phyloP scores from a whole-genome alignment of 2,329 filamentous ascomycete genomes.

The Rhytidhysteron rufulum region DNA sequence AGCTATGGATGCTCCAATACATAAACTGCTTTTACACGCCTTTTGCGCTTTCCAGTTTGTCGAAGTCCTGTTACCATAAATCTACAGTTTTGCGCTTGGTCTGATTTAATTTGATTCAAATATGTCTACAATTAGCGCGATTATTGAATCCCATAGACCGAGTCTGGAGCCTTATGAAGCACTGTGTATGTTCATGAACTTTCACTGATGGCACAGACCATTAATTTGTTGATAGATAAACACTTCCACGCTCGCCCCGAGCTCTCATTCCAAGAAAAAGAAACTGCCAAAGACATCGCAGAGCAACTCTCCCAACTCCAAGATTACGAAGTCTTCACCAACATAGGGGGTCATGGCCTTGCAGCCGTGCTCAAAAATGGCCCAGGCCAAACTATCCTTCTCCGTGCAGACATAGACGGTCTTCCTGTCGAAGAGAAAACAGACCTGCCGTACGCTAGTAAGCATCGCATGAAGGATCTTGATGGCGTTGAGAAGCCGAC shows the following conservation, averaged over 20 bases:
- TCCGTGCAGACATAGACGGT: conserved; percentile 62
- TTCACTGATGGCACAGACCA: background rate
- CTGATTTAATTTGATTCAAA: too few species aligned
- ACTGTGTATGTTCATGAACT: conserved; percentile 20
- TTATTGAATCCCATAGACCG: conserved; percentile 20
- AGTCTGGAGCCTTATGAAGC: conserved; percentile 27
- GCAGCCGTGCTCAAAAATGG: conserved; percentile 56
- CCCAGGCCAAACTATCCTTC: conserved; percentile 50
- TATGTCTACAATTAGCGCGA: conserved; percentile 27
- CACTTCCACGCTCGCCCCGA: conserved; percentile 33
- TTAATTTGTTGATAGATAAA: conserved; percentile 17
- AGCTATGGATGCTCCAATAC: too few species aligned
- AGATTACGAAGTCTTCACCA: conserved; percentile 43
- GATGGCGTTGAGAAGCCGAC: conserved; percentile 52
- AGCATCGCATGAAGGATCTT: conserved; percentile 37
- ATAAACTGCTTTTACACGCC: too few species aligned
- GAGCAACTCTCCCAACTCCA: conserved; percentile 21
- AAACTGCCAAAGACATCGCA: conserved; percentile 28
- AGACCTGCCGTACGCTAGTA: conserved; percentile 54
- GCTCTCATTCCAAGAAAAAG: conserved; percentile 32
- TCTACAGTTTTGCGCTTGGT: too few species aligned
- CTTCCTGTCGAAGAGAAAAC: conserved; percentile 57
- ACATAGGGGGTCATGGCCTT: conserved; percentile 58
- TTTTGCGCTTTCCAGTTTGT: too few species aligned
- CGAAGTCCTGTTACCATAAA: too few species aligned